Evolutionary conservation across 805 yeast species (phyloP).

Genomic region (Sungouiozyma ichnusensis): DNA sequence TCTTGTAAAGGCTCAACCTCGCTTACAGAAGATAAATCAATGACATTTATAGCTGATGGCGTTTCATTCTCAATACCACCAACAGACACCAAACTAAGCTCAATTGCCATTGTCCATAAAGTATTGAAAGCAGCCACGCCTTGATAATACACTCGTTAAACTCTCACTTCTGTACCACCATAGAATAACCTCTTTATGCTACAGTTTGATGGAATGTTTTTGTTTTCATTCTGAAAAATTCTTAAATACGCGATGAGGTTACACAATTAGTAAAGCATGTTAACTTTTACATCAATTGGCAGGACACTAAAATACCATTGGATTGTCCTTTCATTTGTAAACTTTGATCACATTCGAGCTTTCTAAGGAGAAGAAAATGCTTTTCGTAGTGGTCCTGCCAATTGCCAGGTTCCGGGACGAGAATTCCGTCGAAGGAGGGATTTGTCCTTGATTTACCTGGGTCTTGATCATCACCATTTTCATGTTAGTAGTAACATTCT

Average conservation of each 20-base stretch:
- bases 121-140: too few species aligned
- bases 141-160: too few species aligned
- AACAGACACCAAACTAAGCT: too few species aligned
- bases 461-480: background rate
- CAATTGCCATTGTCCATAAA: background rate
- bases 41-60: background rate
- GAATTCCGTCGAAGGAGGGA: background rate
- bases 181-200: too few species aligned
- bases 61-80: background rate
- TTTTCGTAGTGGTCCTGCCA: background rate
- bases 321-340: too few species aligned
- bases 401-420: background rate
- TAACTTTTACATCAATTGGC: background rate
- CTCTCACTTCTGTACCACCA: too few species aligned
- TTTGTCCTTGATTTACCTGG: background rate
- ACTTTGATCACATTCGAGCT: conserved; percentile 1
- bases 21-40: background rate
- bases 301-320: too few species aligned
- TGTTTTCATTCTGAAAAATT: background rate
- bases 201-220: too few species aligned
- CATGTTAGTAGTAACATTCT: background rate
- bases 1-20: background rate
- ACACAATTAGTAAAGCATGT: background rate
- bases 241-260: background rate
- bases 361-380: background rate